phyloP scores from a whole-genome alignment of 1,284 basidiomycete genomes.

The Chalciporus sp. region DNA sequence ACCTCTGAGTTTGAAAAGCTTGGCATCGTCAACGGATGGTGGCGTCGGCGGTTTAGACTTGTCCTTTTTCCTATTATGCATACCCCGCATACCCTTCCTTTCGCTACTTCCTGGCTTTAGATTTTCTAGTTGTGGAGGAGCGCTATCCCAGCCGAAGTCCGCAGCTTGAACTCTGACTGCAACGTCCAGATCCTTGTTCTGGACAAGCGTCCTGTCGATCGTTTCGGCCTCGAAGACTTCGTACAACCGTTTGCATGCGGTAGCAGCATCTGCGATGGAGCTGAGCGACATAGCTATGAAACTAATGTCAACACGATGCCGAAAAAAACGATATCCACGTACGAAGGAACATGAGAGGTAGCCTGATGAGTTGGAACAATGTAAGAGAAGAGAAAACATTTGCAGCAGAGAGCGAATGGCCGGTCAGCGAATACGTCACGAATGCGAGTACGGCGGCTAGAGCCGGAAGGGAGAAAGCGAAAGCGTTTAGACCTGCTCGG shows the following conservation, averaged over 20 bases:
- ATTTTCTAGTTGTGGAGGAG: constrained; percentile 53
- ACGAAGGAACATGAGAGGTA: constrained; percentile 73
- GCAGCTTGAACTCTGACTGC: constrained; percentile 71
- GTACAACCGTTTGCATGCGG: constrained; percentile 70
- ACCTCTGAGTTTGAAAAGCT: constrained; percentile 39
- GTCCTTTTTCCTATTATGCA: constrained; percentile 2
- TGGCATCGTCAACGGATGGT: constrained; percentile 7
- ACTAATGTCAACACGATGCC: not conserved
- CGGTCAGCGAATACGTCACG: constrained; percentile 74
- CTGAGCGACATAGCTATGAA: constrained; percentile 70
- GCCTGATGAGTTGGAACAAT: constrained; percentile 76
- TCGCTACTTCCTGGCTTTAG: constrained; percentile 27
- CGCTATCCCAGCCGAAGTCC: constrained; percentile 85
- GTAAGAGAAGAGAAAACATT: constrained; percentile 83
- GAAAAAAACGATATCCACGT: not conserved
- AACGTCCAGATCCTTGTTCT: constrained; percentile 53
- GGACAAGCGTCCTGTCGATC: constrained; percentile 53
- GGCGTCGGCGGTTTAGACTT: not conserved
- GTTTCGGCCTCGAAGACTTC: constrained; percentile 81
- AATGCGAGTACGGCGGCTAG: constrained; percentile 87
- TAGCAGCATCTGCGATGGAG: constrained; percentile 77
- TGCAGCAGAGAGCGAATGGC: constrained; percentile 69
- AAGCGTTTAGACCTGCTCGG: constrained; percentile 69
- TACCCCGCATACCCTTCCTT: constrained; percentile 2
- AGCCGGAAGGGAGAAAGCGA: constrained; percentile 74